Conservation (phyloP, 306 rosid species). For the Vigna angularis region DNA sequence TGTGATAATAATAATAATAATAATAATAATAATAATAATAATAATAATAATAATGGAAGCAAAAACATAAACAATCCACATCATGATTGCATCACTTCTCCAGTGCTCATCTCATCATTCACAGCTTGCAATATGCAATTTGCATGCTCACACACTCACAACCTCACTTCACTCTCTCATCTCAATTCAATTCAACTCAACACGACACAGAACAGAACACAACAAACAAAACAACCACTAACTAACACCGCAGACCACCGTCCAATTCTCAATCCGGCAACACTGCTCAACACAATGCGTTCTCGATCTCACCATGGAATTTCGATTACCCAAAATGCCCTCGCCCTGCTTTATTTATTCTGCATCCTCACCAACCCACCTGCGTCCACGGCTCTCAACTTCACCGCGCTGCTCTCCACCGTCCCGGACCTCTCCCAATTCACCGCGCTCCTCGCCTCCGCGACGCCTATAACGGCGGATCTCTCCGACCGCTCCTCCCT, state of each 20-base stretch:
- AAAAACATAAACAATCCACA: constrained; percentile 14
- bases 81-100: constrained; percentile 17
- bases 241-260: not conserved
- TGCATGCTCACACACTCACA: not conserved
- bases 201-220: not conserved
- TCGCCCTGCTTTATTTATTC: constrained; percentile 22
- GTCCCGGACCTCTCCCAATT: constrained; percentile 81
- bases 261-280: not conserved
- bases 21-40: not conserved
- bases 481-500: constrained; percentile 73
- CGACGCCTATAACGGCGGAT: constrained; percentile 61
- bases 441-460: constrained; percentile 64
- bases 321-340: constrained; percentile 66
- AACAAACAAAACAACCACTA: not conserved
- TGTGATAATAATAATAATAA: not conserved
- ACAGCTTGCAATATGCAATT: constrained; percentile 16
- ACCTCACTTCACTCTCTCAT: not conserved
- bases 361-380: constrained; percentile 42
- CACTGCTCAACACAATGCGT: constrained; percentile 28
- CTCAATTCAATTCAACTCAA: not conserved
- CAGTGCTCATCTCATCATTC: constrained; percentile 27
- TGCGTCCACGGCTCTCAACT: constrained; percentile 55
- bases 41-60: no score
- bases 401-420: constrained; percentile 79
- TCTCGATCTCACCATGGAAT: not conserved